Evolutionary conservation across 495 filamentous ascomycete genomes (phyloP), one percentile per base, ranked within the genome.

Genomic region (Chaetomium cochliodes): DNA sequence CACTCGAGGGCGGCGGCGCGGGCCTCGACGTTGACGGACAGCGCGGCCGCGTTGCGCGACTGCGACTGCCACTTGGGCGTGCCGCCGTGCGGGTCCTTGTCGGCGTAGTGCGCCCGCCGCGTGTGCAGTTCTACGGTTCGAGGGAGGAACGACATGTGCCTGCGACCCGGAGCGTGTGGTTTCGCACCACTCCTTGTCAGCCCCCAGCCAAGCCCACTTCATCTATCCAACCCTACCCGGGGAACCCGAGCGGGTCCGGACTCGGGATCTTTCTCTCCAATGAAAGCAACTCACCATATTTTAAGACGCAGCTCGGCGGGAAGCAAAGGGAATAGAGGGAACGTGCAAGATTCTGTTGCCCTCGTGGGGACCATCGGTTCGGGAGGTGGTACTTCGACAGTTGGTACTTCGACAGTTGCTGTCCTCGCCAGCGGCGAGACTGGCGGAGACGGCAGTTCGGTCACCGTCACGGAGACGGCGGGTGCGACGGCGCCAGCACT

Each of bases 241-340:
- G 13, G 15, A 37, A 37, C 22, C 13, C 22, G 23, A 25, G 41
- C 39, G 56, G 47, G 33, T 22, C 39, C 22, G 37, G 46, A n/a
- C 44, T n/a, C 9, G 44, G 44, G 44, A 18, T 25, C 5, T 5
- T 2, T 41, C 28, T 8, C 30, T 56, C 33, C 33, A 41, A 41
- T 58, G 58, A 47, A 49, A 23, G 23, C 12, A 5, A 51, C 62
- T 57, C 37, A 60, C 73, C 76, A 79, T 30, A 79, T 75, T 5
- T 72, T 60, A 67, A 79, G 68, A 39, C 77, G 73, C 50, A 79
- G 58, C 44, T 79, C 77, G 39, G 72, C 51, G 13, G 77, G 77
- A 12, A 79, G 69, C n/a, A 65, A 52, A 13, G 73, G 68, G 54
- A 79, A 79, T 33, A 52, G 42, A 8, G 58, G 65, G 49, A 79